phyloP scores from a whole-genome alignment of 2,329 filamentous ascomycete genomes.

The Paecilomyces sp. region DNA sequence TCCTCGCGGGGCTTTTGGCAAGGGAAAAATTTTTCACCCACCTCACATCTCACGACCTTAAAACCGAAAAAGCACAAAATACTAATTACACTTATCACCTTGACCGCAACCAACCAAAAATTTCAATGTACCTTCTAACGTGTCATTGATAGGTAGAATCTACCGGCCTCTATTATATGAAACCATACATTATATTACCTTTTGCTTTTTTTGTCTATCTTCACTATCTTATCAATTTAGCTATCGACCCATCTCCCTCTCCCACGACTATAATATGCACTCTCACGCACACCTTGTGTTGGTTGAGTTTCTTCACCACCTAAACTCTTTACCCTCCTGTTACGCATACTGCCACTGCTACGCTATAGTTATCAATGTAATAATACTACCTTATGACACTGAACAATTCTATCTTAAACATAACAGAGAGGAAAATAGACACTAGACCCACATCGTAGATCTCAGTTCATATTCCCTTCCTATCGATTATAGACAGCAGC shows the following conservation, averaged over 20 bases:
- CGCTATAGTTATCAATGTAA: neutral
- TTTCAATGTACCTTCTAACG: neutral
- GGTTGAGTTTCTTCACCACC: neutral
- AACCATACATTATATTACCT: neutral
- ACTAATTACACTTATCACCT: neutral
- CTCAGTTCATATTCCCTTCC: no score
- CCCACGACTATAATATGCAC: neutral
- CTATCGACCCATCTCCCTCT: neutral
- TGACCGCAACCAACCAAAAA: neutral
- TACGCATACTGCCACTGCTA: neutral
- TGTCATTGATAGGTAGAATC: neutral
- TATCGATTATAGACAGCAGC: no score
- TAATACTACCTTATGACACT: neutral
- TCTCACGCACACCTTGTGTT: neutral
- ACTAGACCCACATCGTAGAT: no score
- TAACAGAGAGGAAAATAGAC: neutral
- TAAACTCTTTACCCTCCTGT: neutral
- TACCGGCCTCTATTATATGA: neutral
- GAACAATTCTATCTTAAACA: neutral
- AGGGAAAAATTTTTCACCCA: neutral
- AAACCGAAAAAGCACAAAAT: neutral
- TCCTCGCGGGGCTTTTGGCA: neutral
- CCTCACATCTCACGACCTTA: neutral
- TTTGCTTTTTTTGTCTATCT: neutral
- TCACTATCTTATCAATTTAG: neutral